Conservation (phyloP, 2,329 filamentous ascomycete genomes). For the Raffaelea ambrosiae region DNA sequence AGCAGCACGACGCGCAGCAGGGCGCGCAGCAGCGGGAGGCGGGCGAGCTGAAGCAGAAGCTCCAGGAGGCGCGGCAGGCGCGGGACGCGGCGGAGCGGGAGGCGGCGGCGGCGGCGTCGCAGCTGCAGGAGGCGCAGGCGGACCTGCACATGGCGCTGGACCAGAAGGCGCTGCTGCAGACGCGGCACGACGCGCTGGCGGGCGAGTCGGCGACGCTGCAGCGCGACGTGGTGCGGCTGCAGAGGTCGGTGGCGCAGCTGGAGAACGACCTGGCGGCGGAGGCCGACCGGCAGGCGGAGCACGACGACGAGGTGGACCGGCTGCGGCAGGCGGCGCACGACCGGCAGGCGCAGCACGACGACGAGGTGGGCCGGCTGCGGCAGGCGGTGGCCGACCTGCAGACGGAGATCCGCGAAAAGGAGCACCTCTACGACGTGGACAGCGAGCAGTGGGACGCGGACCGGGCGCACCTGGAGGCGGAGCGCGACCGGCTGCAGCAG, state of each 20-base stretch:
- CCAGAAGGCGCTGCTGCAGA: slow-evolving; percentile 63
- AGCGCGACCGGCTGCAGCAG: slow-evolving; percentile 58
- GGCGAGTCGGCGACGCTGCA: slow-evolving; percentile 60
- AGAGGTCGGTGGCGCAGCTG: slow-evolving; percentile 37
- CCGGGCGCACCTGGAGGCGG: slow-evolving; percentile 54
- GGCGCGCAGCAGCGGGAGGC: slow-evolving; percentile 37
- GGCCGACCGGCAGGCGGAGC: slow-evolving; percentile 41
- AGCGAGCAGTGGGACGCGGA: slow-evolving; percentile 65
- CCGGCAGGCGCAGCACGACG: slow-evolving; percentile 34
- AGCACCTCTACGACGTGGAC: slow-evolving; percentile 62
- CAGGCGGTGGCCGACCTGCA: slow-evolving; percentile 55
- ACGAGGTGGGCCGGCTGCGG: slow-evolving; percentile 26
- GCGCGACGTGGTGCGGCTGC: slow-evolving; percentile 46
- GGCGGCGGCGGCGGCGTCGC: slow-evolving; percentile 32
- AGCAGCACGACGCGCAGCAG: slow-evolving; percentile 26
- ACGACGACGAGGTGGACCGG: slow-evolving; percentile 51
- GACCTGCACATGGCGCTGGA: slow-evolving; percentile 50
- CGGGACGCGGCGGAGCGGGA: slow-evolving; percentile 29
- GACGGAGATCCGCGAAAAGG: slow-evolving; percentile 58
- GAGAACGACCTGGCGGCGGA: slow-evolving; percentile 43
- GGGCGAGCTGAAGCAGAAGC: slow-evolving; percentile 32
- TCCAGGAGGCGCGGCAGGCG: slow-evolving; percentile 35
- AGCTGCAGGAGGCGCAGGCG: slow-evolving; percentile 46
- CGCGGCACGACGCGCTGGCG: slow-evolving; percentile 58
- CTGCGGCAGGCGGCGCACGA: slow-evolving; percentile 24